Base-by-base conservation (phyloP, 1,284 basidiomycete genomes). In the Heliocybe sulcata region DNA sequence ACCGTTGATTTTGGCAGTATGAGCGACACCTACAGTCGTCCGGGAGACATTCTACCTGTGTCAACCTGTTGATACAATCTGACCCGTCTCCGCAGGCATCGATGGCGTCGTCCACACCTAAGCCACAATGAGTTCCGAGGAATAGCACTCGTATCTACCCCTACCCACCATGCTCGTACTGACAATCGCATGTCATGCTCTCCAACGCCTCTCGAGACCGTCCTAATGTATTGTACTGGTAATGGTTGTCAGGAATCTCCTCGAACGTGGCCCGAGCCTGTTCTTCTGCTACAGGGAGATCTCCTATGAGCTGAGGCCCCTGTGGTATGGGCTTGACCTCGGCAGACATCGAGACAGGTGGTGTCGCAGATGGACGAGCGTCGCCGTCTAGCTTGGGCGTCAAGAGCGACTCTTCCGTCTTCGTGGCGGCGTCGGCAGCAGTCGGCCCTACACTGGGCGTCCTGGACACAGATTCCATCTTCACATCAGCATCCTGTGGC, bases 11-110 rank as follows among this genome's bases (percentile, higher is more conserved):
- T 68, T 85, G 86, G 69, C 96, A 99, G 63, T 87, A 79, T 10
- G 74, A 68, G 48, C 85, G 77, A 73, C 93, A 95, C 38, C 87
- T 81, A 73, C 96, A 99, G 62, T 97, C 93, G 51, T 82, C 87
- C 16, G 83, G 75, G 22, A 95, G 70, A 73, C 96, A 99, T 70
- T 99, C 96, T 25, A 99, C 93, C 72, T 98, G 95, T 25, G 97
- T 97, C 56, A 98, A 83, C 56, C 94, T 82, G 70, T 99, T 99
- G 76, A 99, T 98, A 70, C 97, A 99, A 69, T 94, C 91, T 22
- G 92, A 92, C 57, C 83, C 77, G 52, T 85, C 82, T n/a, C 93
- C 92, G 70, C 96, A 99, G 4, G 94, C 92, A 55, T 72, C 74
- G 55, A 79, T 75, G 12, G 74, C 74, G 58, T 79, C 75, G 62